Base-by-base conservation (phyloP, 306 rosid species). In the Lathyrus tuberosus region DNA sequence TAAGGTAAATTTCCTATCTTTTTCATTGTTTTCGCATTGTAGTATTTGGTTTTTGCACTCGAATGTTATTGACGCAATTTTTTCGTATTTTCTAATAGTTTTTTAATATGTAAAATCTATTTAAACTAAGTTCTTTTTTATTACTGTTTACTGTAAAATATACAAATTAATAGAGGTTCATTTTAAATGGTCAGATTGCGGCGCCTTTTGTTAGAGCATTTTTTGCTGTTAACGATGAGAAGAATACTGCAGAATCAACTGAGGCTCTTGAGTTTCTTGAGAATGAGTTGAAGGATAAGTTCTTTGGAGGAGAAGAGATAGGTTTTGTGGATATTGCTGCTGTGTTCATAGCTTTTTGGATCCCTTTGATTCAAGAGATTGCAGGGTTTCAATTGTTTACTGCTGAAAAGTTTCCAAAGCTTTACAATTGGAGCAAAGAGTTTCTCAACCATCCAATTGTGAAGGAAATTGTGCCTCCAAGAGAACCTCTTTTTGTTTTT, bases 381-480 rank as follows among this genome's bases (percentile, higher is more conserved):
- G 14, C 16, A 1, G 89, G 86, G 3, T 2, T 80, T 13, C 20
- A 80, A 41, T 11, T 82, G 17, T 42, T 88, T 6, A 80, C 60
- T 4, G 59, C 14, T 63, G 77, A 84, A 40, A 78, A 74, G 20
- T 72, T 78, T 64, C 86, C 89, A 2, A 74, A 67, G 11, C 76
- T 79, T 0, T 66, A 73, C 40, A 58, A 66, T 11, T 88, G 87
- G 91, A 76, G 65, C 13, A 52, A 82, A 31, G 84, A 82, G 15
- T 61, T 73, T 10, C 47, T 38, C 9, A 80, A 43, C 12, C 84
- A 68, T 26, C 54, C 41, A 15, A 30, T 30, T 11, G 69, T 84
- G 20, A 80, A 78, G 26, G 73, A 84, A 48, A 11, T 1, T 41
- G 18, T 78, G n/a, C 87, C 89, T 65, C 69, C 78, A 2, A 86